Base-by-base conservation (phyloP, 306 rosid species). In the Rosa lucieae region DNA sequence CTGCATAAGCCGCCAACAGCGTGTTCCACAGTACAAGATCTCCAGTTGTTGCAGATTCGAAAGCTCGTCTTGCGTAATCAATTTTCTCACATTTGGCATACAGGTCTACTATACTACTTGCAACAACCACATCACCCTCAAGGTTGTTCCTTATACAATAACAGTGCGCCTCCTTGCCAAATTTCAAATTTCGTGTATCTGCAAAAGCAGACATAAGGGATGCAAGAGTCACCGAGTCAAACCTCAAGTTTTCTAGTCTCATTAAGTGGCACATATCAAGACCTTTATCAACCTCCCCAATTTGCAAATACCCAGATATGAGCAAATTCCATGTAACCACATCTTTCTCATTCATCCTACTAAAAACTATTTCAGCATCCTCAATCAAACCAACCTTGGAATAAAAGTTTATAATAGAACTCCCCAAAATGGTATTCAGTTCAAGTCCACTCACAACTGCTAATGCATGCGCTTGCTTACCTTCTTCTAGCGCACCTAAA, bases 11-110 rank as follows among this genome's bases (percentile, higher is more conserved):
- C 3, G 95, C 92, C 84, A 92, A 78, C 86, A 94, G 82, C 10
- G 95, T 91, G 74, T 92, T 94, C 97, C 97, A 94, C 82, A 91
- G 46, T 49, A 88, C 88, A 65, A 91, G 83, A 89, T 94, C 95
- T 80, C 81, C 85, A 61, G 70, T 85, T 8, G 61, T 20, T 0
- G 83, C 77, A 51, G 78, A 77, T 37, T 83, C 32, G 29, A 94
- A 92, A 44, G 89, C 89, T 79, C 47, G 81, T 79, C 88, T 89
- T 17, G 97, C 97, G 77, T 58, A 75, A 73, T 82, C 84, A 75
- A 89, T 78, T 44, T 76, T 88, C 21, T 87, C 91, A 74, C 95
- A 90, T 82, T 92, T 92, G 4, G 91, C 93, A 76, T 92, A 94
- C 95, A 92, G 80, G 85, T 86, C 91, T 32, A 94, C 65, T 0